Base-by-base conservation (phyloP, 345 rosid species). In the Crucihimalaya himalaica region DNA sequence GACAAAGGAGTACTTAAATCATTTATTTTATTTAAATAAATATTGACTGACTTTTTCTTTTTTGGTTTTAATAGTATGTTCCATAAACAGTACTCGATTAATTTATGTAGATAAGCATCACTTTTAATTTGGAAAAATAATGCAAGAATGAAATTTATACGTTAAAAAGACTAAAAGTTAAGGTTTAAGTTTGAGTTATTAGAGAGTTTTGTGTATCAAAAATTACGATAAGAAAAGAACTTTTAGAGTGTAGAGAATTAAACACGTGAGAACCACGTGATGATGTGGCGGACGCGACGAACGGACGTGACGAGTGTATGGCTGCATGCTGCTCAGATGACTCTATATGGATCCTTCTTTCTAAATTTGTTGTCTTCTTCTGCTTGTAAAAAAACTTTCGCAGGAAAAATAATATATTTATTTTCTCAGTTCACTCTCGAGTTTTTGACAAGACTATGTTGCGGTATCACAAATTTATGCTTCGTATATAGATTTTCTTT, bases 261-360 rank as follows among this genome's bases (percentile, higher is more conserved):
- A 34, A 20, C 45, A 52, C 18, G 32, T 66, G 70, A 48, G 63
- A 29, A 42, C 13, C 66, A 73, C 50, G 72, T 48, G 78, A 66
- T 15, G 34, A 58, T 48, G 54, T 58, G 31, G 42, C 60, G 35
- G 67, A 48, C 72, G 61, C 67, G 78, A 64, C 47, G 77, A 56
- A 73, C 58, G n/a, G 56, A 8, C 66, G 32, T 56, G 72, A 66
- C 61, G 72, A 66, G 72, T 74, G 72, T 74, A 18, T 58, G 72
- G 57, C 19, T 74, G 73, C 73, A 74, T 74, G 68, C 46, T 66
- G 67, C 14, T 51, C 62, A 20, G 45, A n/a, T 67, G 73, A 61
- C 63, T 67, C 73, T 73, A 57, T 55, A 48, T 74, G 34, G 52
- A 50, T 20, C 4, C 29, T n/a, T 62, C 8, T 19, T 42, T 73